A percentile compares a stretch with the other conserved stretches of the same genome.
phyloP scores from a whole-genome alignment of 2,329 filamentous ascomycete genomes.

The Alternaria metachromatica region DNA sequence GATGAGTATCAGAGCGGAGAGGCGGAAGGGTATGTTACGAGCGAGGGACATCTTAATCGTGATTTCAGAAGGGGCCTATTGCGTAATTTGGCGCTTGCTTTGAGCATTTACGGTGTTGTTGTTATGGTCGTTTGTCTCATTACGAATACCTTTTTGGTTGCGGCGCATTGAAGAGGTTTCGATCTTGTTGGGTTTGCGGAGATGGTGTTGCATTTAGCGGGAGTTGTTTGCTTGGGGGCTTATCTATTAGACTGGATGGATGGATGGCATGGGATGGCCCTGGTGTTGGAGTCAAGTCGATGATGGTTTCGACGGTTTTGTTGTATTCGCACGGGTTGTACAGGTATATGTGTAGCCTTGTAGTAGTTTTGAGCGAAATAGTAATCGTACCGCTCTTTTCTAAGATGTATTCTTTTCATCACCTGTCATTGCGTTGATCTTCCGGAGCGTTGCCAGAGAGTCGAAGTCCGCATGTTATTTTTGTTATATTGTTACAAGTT shows the following conservation, averaged over 20 bases:
- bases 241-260: neutral
- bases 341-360: neutral
- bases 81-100: conserved; percentile 73
- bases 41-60: conserved; percentile 61
- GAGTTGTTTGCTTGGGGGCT: conserved; percentile 1
- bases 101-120: conserved; percentile 81
- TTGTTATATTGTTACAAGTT: neutral
- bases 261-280: neutral
- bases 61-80: conserved; percentile 70
- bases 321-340: neutral
- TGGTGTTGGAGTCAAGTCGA: neutral
- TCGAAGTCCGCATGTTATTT: neutral
- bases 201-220: conserved; percentile 4
- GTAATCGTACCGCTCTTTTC: neutral
- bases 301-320: neutral
- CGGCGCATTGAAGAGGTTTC: conserved; percentile 59
- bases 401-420: neutral
- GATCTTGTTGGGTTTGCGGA: neutral
- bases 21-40: conserved; percentile 53
- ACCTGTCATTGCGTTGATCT: neutral
- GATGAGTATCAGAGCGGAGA: conserved; percentile 65
- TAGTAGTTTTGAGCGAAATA: neutral
- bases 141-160: conserved; percentile 83
- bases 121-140: conserved; percentile 90
- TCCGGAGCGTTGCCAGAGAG: neutral